Conservation (phyloP, 352 stramenopile genomes). For the Halophytophthora polymorphica region DNA sequence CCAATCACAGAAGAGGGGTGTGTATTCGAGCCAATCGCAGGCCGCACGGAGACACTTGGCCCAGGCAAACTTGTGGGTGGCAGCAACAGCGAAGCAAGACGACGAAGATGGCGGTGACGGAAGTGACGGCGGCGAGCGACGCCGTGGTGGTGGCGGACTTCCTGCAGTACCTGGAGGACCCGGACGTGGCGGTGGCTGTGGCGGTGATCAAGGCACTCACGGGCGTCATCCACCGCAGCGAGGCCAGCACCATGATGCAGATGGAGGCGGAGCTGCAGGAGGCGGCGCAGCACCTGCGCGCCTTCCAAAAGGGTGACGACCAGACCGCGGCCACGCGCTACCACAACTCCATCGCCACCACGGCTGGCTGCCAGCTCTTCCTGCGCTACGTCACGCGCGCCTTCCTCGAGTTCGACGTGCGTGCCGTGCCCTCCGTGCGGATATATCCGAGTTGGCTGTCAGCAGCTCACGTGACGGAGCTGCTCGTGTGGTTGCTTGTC, state of each 20-base stretch:
- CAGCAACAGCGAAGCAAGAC: too few relatives aligned
- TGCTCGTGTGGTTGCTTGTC: not conserved
- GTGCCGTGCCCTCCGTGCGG: not conserved
- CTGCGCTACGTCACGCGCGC: constrained; percentile 91
- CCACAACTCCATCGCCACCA: constrained; percentile 89
- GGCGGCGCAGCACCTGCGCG: constrained; percentile 69
- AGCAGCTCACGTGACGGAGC: not conserved
- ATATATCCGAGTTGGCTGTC: not conserved
- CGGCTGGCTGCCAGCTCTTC: constrained; percentile 92
- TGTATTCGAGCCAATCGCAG: too few relatives aligned
- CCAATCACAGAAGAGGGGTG: too few relatives aligned
- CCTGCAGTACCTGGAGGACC: constrained; percentile 63
- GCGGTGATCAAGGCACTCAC: constrained; percentile 93
- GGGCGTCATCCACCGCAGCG: constrained; percentile 87
- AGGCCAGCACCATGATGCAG: constrained; percentile 95
- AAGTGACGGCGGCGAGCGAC: too few relatives aligned
- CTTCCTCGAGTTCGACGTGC: constrained; percentile 87
- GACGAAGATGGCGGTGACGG: too few relatives aligned
- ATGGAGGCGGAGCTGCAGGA: constrained; percentile 91
- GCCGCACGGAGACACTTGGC: too few relatives aligned
- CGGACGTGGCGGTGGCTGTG: constrained; percentile 88
- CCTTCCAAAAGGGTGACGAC: constrained; percentile 45
- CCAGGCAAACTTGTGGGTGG: too few relatives aligned
- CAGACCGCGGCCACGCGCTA: constrained; percentile 39
- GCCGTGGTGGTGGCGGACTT: constrained; percentile 67